Base-by-base conservation (phyloP, 345 rosid genomes). In the Syzygium oleosum region DNA sequence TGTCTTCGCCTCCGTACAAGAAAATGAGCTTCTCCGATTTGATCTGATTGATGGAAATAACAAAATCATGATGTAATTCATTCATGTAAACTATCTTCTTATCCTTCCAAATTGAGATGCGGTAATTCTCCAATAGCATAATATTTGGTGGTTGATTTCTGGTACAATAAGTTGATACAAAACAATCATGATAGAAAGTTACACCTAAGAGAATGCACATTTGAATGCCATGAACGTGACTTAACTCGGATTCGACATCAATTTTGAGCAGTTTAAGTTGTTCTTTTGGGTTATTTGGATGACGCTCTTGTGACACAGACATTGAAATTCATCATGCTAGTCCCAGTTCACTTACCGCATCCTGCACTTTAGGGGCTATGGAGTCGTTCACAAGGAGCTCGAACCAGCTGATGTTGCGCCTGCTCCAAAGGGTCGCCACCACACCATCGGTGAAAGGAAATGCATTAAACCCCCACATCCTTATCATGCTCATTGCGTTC, bases 401-500 rank as follows among this genome's bases (percentile, higher is more conserved):
- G 23, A 87, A 84, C 88, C 63, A 87, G 80, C 56, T 87, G 56
- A 58, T 34, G 52, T 84, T 84, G 4, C 85, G 85, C 4, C 83
- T 79, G 84, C 84, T 93, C 97, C 98, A 97, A 3, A 97, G 92
- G 55, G 91, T 92, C 87, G 88, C 92, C 89, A 94, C 97, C 88
- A 88, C 91, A 3, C 86, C 54, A 85, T 91, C 92, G 1, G 98
- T 94, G 93, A 97, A 97, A 29, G 99, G 99, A 83, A 92, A 93
- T 9, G 98, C 98, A 63, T 73, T 34, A 65, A 88, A 85, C n/a
- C 95, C 95, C 98, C 98, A 96, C 88, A 96, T 94, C 94, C 96
- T 94, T 90, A 94, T 93, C 99, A 97, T 96, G 79, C 94, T 94
- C 86, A 97, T 89, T 43, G 99, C 98, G 78, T 96, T 96, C 34